Conservation (phyloP, 2,329 filamentous ascomycete species). For the Neofusicoccum sp. region DNA sequence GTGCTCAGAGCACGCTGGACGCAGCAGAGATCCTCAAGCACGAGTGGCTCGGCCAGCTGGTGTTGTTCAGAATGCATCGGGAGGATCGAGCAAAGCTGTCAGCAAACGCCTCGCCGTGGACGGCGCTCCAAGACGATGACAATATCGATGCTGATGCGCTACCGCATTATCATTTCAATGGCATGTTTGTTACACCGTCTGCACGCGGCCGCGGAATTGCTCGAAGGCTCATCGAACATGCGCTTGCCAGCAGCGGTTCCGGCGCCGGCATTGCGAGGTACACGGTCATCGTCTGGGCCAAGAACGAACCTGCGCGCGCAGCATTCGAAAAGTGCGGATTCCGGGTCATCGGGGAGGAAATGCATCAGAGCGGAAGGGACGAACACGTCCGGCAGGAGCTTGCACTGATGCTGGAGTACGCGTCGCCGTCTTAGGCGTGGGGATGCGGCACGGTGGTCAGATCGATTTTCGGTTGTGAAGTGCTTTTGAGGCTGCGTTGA, state of each 20-base stretch:
- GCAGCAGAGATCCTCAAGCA: neutral
- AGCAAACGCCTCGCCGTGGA: slow-evolving; percentile 4
- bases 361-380: neutral
- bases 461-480: neutral
- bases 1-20: neutral
- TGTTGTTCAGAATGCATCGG: slow-evolving; percentile 17
- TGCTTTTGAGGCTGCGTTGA: too few species aligned
- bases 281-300: slow-evolving; percentile 25
- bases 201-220: slow-evolving; percentile 30
- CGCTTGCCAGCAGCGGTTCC: slow-evolving; percentile 22
- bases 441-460: neutral
- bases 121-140: neutral
- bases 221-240: slow-evolving; percentile 27
- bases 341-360: slow-evolving; percentile 15
- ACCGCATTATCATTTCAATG: slow-evolving; percentile 28
- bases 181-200: slow-evolving; percentile 29
- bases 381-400: neutral
- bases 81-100: neutral
- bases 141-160: neutral
- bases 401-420: neutral
- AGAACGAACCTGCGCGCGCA: slow-evolving; percentile 26
- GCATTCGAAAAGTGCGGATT: slow-evolving; percentile 32
- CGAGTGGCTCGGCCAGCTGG: slow-evolving; percentile 22
- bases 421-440: neutral
- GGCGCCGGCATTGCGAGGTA: slow-evolving; percentile 14